Evolutionary conservation across 2,329 filamentous ascomycete species (phyloP), one percentile per base, ranked within the genome.

Genomic region (Pseudogymnoascus pannorum): DNA sequence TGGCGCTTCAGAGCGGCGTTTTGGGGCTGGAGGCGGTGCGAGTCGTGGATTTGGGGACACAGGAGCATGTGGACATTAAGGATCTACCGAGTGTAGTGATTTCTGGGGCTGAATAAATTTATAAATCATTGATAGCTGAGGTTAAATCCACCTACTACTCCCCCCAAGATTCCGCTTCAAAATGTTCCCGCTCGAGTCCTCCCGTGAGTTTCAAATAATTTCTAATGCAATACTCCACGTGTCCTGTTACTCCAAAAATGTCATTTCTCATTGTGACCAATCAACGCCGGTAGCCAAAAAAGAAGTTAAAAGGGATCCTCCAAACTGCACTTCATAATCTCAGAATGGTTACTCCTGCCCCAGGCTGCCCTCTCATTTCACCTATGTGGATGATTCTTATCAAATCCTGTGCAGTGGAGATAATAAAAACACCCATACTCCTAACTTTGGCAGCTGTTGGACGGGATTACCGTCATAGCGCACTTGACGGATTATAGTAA

Each of bases 21-120:
- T 79, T 90, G 29, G 80, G 81, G n/a, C 73, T 93, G 2, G 89
- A 92, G 67, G 86, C 86, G 2, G 78, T 93, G 18, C 78, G 88
- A 58, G 83, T 93, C 1, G 79, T 92, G 3, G 90, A 94, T 72
- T 71, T 93, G 63, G 83, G 78, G 20, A 88, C 84, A 33, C 86
- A 90, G 69, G 88, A 92, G 75, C 87, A 89, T 69, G 86, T 90
- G 3, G 89, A 93, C 72, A 85, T 92, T 60, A 81, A 83, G 63
- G 87, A 93, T 64, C 71, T 94, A 65, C 90, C 90, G 0, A 85
- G 82, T 48, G 83, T 91, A 67, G 74, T 91, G 60, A 79, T 87
- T 24, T 36, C 57, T 58, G 22, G 57, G 26, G 48, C 26, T 31
- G 24, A 54, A 54, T 54, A 54, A 54, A 54, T 54, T 31, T 54